These are phyloP conservation scores for Angophora floribunda DNA, from an alignment of 345 rosid species.

Conservation along the genomic window DNA sequence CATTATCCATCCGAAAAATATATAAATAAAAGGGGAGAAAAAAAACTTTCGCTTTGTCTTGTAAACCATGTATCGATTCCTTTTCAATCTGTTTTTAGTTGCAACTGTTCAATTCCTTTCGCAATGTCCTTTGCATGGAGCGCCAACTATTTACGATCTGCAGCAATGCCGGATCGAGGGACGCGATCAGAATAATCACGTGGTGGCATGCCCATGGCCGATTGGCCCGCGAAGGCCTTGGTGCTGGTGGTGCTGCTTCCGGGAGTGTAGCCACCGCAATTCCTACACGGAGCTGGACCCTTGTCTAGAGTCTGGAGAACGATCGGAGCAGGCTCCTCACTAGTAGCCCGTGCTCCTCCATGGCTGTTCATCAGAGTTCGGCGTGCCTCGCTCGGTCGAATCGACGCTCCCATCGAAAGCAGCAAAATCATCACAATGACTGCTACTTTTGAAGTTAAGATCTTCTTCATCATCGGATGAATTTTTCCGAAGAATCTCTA, in stretches of 20 bases:
- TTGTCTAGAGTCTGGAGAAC: background rate
- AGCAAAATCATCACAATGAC: background rate
- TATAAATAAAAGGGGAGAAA: background rate
- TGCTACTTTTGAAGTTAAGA: background rate
- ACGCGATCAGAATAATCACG: background rate
- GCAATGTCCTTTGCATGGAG: background rate
- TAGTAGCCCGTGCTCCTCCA: background rate
- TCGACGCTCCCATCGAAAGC: background rate
- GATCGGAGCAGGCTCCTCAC: background rate
- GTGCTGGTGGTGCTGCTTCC: background rate
- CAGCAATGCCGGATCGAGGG: background rate
- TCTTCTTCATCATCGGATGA: background rate
- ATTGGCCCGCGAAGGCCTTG: background rate
- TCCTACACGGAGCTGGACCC: background rate
- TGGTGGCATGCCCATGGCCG: background rate
- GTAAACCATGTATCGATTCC: background rate
- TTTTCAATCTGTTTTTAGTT: background rate
- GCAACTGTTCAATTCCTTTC: background rate
- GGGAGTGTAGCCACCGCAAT: background rate
- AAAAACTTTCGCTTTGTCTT: rapidly evolving
- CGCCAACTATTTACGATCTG: background rate
- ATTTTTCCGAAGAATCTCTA: background rate
- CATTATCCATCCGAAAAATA: background rate
- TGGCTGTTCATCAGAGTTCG: background rate
- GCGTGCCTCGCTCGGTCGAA: background rate